phyloP scores from a whole-genome alignment of 1,284 basidiomycete genomes.

The Laetiporus sulphureus region DNA sequence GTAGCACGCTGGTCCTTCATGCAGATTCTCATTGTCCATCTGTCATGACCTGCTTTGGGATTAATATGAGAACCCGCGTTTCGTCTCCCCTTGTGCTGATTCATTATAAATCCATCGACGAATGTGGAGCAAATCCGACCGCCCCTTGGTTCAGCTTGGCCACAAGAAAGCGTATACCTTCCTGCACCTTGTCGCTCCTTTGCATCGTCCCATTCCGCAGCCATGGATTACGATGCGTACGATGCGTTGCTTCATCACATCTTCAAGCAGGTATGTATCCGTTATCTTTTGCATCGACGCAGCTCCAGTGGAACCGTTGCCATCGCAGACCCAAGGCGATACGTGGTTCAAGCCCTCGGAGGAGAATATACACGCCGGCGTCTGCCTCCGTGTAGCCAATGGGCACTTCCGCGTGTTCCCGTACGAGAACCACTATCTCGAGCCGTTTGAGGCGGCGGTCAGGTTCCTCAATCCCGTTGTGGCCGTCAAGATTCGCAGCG shows the following conservation, averaged over 20 bases:
- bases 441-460: constrained; percentile 67
- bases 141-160: constrained; percentile 7
- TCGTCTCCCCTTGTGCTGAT: too few relatives aligned
- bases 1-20: too few relatives aligned
- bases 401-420: constrained; percentile 63
- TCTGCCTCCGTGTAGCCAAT: constrained; percentile 58
- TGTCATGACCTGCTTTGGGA: too few relatives aligned
- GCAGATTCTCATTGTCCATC: too few relatives aligned
- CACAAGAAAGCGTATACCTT: constrained; percentile 8
- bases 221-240: constrained; percentile 69
- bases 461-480: constrained; percentile 70
- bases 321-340: constrained; percentile 54
- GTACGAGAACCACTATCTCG: constrained; percentile 53
- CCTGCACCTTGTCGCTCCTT: constrained; percentile 3
- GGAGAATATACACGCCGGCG: constrained; percentile 63
- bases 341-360: constrained; percentile 74
- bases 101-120: too few relatives aligned
- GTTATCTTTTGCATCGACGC: neutral
- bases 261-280: constrained; percentile 37
- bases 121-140: too few relatives aligned
- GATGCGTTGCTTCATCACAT: constrained; percentile 67
- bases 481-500: constrained; percentile 73
- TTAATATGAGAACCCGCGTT: too few relatives aligned
- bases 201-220: constrained; percentile 5
- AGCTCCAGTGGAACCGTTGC: neutral